Evolutionary conservation across 768 basidiomycete genomes (phyloP), one percentile per base, ranked within the genome.

Genomic region (Psilocybe cyanescens): DNA sequence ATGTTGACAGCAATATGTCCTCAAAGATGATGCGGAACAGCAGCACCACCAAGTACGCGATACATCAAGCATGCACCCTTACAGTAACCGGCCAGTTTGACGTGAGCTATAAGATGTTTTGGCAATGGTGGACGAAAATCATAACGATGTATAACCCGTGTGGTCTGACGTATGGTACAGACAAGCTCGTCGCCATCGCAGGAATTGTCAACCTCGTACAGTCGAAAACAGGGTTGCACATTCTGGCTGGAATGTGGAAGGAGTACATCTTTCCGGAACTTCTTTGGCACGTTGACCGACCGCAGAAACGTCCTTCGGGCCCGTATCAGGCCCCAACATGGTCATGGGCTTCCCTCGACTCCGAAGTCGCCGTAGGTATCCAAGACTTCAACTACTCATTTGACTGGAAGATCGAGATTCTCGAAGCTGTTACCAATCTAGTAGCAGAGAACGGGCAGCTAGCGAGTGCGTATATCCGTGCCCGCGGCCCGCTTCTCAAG

Each of bases 61-160:
- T 62, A 2, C 52, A 62, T 41, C 56, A 62, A 19, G 31, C 61
- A 5, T 62, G 61, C 53, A 58, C 17, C 11, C 41, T 62, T 14
- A 16, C 41, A 14, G 24, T 62, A 4, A 54, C 57, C 1, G 61
- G 61, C 8, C 19, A 58, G 28, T 53, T 62, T 5, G 61, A 62
- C 46, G 46, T 47, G 16, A 54, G 56, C 45, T 62, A 62, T 29
- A 49, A 35, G n/a, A 24, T 33, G 11, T 62, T 62, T 31, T 62
- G 61, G 61, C 41, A 52, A 12, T 62, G 56, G 56, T 62, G 61
- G 61, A 31, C 47, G 8, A 47, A 45, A 33, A 53, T 62, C 28
- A 62, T 62, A 24, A 54, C 61, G 16, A 53, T 53, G 51, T 62
- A 62, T 50, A 62, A 58, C 41, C 61, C 61, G 3, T 62, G 61